Percentiles rank a stretch among this genome's conserved stretches.
These are phyloP conservation scores for Ogataea nitratoaversa DNA, from an alignment of 805 yeast species.

Conservation along the genomic window DNA sequence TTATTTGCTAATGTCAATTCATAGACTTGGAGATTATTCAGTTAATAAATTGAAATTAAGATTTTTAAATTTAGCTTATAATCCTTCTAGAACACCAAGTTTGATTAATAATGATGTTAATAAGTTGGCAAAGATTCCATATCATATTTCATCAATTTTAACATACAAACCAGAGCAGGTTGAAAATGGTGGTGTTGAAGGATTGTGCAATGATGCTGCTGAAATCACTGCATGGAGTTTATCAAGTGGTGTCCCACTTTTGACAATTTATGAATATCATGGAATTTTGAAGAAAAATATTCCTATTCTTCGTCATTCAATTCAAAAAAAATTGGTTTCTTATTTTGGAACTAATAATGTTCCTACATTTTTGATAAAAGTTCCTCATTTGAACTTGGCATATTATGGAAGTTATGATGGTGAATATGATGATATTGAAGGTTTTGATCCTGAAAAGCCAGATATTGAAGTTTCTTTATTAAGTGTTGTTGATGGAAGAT, in stretches of 20 bases:
- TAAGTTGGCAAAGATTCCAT: constrained; percentile 72
- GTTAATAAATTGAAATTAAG: constrained; percentile 52
- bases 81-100: constrained; percentile 74
- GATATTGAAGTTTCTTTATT: constrained; percentile 58
- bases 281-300: constrained; percentile 59
- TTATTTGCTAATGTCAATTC: constrained; percentile 53
- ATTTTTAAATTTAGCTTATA: constrained; percentile 59
- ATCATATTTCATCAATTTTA: constrained; percentile 69
- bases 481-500: constrained; percentile 79
- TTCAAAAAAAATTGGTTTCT: constrained; percentile 54
- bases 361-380: constrained; percentile 57
- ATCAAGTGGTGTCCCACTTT: constrained; percentile 75
- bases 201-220: constrained; percentile 69
- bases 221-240: constrained; percentile 83
- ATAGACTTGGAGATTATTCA: constrained; percentile 47
- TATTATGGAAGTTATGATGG: constrained; percentile 38
- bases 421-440: constrained; percentile 27
- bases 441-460: constrained; percentile 12
- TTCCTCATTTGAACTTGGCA: constrained; percentile 62
- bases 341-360: constrained; percentile 71
- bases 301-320: constrained; percentile 51
- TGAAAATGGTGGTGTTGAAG: constrained; percentile 87
- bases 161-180: constrained; percentile 70
- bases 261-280: constrained; percentile 74
- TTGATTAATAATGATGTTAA: constrained; percentile 79